These are phyloP conservation scores for Backusella liffmaniae DNA, from an alignment of 192 early-diverging fungal genomes.

Conservation along the genomic window DNA sequence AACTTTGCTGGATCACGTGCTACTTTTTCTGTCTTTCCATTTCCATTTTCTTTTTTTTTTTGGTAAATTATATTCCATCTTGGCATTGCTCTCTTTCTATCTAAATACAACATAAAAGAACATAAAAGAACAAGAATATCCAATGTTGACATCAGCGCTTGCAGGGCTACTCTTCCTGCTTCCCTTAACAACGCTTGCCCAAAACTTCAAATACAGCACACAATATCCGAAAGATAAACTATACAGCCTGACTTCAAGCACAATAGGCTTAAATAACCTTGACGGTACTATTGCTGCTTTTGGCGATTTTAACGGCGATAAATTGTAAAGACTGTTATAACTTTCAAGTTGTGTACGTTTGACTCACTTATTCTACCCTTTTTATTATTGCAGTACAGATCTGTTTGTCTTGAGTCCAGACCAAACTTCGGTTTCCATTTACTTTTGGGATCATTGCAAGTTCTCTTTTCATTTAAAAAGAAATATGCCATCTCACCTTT, in stretches of 20 bases:
- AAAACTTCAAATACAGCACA: constrained; percentile 30
- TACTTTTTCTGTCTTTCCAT: background rate
- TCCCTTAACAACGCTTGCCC: constrained; percentile 4
- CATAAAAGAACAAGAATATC: too few species aligned
- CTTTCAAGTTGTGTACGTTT: background rate
- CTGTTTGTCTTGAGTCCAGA: constrained; percentile 70
- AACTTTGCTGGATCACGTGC: background rate
- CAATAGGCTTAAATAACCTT: constrained; percentile 55
- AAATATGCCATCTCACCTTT: background rate
- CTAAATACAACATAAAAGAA: background rate
- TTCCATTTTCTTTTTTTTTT: background rate
- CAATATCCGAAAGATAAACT: constrained; percentile 30
- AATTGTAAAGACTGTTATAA: constrained; percentile 46
- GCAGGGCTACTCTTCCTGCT: background rate
- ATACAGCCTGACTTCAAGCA: constrained; percentile 17
- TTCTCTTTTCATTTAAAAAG: background rate
- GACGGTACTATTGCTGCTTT: constrained; percentile 79
- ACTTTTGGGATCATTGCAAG: constrained; percentile 68
- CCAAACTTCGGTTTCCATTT: constrained; percentile 66
- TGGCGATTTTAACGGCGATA: constrained; percentile 85
- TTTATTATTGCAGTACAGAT: constrained; percentile 61
- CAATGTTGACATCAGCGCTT: background rate
- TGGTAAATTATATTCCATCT: background rate
- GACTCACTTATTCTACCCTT: background rate
- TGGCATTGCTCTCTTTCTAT: background rate